These are phyloP conservation scores for Quercus lobata DNA, from an alignment of 331 rosid genomes.

Conservation along the genomic window DNA sequence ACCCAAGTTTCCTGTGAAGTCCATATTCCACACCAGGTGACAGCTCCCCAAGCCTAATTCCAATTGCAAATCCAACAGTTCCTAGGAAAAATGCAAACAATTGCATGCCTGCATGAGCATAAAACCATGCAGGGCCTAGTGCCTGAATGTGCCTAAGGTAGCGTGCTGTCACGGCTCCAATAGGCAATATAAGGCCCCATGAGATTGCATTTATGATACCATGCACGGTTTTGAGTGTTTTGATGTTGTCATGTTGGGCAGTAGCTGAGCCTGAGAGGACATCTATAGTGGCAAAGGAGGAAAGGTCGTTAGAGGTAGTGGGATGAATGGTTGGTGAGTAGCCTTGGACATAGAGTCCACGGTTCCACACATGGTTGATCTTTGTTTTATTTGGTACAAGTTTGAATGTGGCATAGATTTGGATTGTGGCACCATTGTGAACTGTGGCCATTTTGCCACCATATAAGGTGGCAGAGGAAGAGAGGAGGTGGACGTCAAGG, in stretches of 20 bases:
- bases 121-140: conserved; percentile 83
- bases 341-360: conserved; percentile 94
- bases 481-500: conserved; percentile 59
- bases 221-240: conserved; percentile 43
- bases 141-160: conserved; percentile 67
- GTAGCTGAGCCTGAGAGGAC: conserved; percentile 60
- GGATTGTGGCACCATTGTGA: conserved; percentile 70
- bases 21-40: conserved; percentile 74
- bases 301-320: conserved; percentile 63
- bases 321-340: conserved; percentile 96
- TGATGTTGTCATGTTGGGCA: conserved; percentile 32
- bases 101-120: conserved; percentile 75
- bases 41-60: conserved; percentile 56
- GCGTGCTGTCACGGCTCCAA: conserved; percentile 80
- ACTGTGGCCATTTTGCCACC: conserved; percentile 77
- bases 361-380: conserved; percentile 80
- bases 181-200: conserved; percentile 77
- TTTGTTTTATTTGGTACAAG: conserved; percentile 61
- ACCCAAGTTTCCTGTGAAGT: conserved; percentile 80
- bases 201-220: conserved; percentile 71
- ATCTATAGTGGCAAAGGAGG: conserved; percentile 70
- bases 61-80: conserved; percentile 64
- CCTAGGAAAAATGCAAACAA: conserved; percentile 60
- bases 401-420: conserved; percentile 61
- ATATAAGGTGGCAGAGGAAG: conserved; percentile 65